Base-by-base conservation (phyloP, 1,284 basidiomycete genomes). In the Apiotrichum laibachii region DNA sequence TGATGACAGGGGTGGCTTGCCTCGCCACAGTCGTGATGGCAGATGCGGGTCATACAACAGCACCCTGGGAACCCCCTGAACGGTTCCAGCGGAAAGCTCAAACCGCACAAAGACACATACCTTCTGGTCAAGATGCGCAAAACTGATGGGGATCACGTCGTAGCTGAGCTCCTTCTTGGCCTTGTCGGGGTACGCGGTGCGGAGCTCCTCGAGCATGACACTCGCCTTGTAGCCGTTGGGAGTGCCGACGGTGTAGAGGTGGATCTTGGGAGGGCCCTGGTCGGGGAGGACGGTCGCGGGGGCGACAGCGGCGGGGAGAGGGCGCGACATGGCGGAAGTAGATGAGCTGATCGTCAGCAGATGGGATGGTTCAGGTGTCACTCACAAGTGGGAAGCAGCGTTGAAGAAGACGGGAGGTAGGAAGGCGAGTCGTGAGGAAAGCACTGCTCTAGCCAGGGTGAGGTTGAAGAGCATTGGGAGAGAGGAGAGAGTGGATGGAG, bases 191-290 rank as follows among this genome's bases (percentile, higher is more conserved):
- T 89, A 86, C 26, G 80, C 77, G 21, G 80, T 80, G 66, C 84
- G 85, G 62, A 90, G 80, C 69, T 89, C 88, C 68, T 89, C 88
- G 43, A 89, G 82, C 43, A 83, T 72, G 66, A 85, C 79, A n/a
- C 83, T 81, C n/a, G 71, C 80, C 68, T 85, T 85, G 69, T 81
- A 71, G 18, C 88, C 73, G 62, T 73, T 90, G n/a, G 88, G 87
- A 0, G 87, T 89, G n/a, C 73, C 60, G 7, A 70, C 78, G 15
- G 85, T 86, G 79, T 88, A 89, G 39, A 90, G 80, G 53, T 85
- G 61, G 66, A 89, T 79, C 52, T 72, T 69, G 50, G 72, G 62
- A 6, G 57, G 37, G 31, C 59, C 53, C 21, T 54, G 57, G 46
- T 26, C 50, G 13, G 42, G 40, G 31, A 35, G 40, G 5, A 10